Evolutionary conservation across 2,329 filamentous ascomycete genomes (phyloP), one percentile per base, ranked within the genome.

Genomic region (Beauveria sp.): DNA sequence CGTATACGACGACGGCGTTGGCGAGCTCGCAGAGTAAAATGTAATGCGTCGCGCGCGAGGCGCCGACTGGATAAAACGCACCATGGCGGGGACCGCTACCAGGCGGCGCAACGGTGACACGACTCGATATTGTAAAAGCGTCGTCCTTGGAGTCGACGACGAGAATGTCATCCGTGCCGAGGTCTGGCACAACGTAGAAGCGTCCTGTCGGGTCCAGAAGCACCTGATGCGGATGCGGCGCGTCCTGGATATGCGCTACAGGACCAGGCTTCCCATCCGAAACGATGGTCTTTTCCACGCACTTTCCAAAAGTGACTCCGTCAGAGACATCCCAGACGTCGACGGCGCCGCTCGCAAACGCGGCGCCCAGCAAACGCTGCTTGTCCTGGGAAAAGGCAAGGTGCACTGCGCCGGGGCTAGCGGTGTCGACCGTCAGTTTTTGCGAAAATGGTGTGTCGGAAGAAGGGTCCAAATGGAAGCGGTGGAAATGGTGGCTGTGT

Each of bases 11-110:
- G 56, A 81, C 69, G 47, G 74, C 60, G 72, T 75, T 82, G 65
- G 70, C 71, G 16, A 79, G 67, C 72, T 83, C 80, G 67, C 77
- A 78, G 40, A 75, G 73, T 37, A 81, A 66, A 20, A 77, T 67
- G 73, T 80, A 82, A 72, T 79, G 78, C 2, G 74, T 77, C 18
- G 76, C 72, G 56, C 64, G 64, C 44, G 65, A 61, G 10, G 66
- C 66, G 8, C 70, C 71, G n/a, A 65, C 59, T 2, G 72, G 73
- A 68, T 76, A 76, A 70, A 80, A 82, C 65, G 73, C 73, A 54
- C 78, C 80, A 66, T 83, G 80, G 20, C 80, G 79, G 3, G 80
- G 80, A 0, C 80, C 80, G 44, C 75, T 76, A 61, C 76, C 77
- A 12, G 71, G 66, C 12, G 72, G 70, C 24, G 66, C 64, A 61